Base-by-base conservation (phyloP, 257 asterid genomes). In the Solanum sitiens region DNA sequence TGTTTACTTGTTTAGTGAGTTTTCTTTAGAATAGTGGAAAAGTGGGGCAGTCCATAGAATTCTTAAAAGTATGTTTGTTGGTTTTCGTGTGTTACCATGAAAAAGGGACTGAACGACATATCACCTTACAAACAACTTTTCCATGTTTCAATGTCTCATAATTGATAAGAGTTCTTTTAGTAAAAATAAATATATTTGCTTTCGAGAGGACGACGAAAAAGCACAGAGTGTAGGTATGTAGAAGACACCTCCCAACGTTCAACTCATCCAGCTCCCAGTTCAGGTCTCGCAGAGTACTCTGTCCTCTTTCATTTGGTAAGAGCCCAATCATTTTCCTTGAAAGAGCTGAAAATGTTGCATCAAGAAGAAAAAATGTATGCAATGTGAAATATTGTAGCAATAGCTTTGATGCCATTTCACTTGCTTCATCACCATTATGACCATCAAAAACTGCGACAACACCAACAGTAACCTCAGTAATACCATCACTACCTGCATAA, bases 381-480 rank as follows among this genome's bases (percentile, higher is more conserved):
- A 95, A 84, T 83, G 93, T 93, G 87, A 97, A 97, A 91, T 95
- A 97, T 91, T 97, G 95, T 87, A 95, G 90, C 84, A 97, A 89
- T 87, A 91, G 88, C 72, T 93, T 92, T 40, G 99, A 97, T 27
- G 99, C 98, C 96, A 90, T 94, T 88, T 95, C 98, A 94, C 99
- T 97, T 74, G 99, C 99, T 91, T 95, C 98, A 10, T 94, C 92
- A 87, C 99, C 99, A 88, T 95, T 97, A 86, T 97, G 99, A 89
- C 99, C 99, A 90, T 97, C 99, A 86, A 97, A 97, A 85, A 97
- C 96, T 50, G 98, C 99, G 93, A 94, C 91, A 83, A 95, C 86
- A 83, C 95, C 98, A 91, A 94, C 98, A 67, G 90, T 89, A 86
- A 96, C 98, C 93, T 93, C 98, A 25, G 91, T 93, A 71, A 94